Evolutionary conservation across 768 basidiomycete species (phyloP), one percentile per base, ranked within the genome.

Genomic region (Astraeus odoratus): DNA sequence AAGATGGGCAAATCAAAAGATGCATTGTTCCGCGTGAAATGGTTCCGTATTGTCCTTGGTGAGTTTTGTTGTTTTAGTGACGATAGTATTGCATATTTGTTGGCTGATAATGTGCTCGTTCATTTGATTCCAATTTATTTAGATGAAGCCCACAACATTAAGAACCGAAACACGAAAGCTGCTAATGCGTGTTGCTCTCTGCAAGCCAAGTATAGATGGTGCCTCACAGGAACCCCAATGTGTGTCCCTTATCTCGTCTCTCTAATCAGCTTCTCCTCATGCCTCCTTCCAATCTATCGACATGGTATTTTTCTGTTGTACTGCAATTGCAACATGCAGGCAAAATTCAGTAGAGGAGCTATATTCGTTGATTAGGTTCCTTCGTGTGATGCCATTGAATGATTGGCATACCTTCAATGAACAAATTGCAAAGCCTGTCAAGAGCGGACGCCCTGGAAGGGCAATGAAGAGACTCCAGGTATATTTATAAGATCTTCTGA

Each of bases 71-170:
- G n/a, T 18, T 40, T 13, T n/a, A n/a, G n/a, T n/a, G n/a, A n/a
- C n/a, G n/a, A n/a, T n/a, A n/a, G n/a, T 7, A 27, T 18, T 26
- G 23, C 8, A 10, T 25, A 9, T 23, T 1, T 16, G 12, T 12
- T 26, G 16, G 33, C 13, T 9, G 12, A 29, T 29, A 29, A 29
- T 7, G 27, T 29, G 27, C 12, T 7, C 27, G 27, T 29, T 7
- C 12, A 29, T 6, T 7, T 29, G 27, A 7, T 6, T 29, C 12
- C 7, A 29, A 12, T 12, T 1, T 24, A 37, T 16, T n/a, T 42
- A 88, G 93, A 96, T 57, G 92, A 96, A 57, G 93, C 93, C 0
- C 93, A 96, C 59, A 88, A 85, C 54, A 95, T 96, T 70, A 95
- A 94, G 72, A 91, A 93, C 56, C 72, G 78, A 40, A 81, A 73